Evolutionary conservation across 768 basidiomycete species (phyloP).

Genomic region (Tricholomella constricta): DNA sequence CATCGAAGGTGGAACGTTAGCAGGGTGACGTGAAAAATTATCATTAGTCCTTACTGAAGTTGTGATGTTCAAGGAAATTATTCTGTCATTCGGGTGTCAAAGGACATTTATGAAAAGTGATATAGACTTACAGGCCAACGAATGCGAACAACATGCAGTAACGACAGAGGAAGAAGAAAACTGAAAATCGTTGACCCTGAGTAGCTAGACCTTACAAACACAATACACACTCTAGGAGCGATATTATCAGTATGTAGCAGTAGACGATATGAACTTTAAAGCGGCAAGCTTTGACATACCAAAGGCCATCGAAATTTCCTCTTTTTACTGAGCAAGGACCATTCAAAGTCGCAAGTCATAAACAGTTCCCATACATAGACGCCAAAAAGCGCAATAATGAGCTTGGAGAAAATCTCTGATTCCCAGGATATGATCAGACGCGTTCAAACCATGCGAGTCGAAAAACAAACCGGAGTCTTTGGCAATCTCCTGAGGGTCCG

Average conservation of each 20-base stretch:
- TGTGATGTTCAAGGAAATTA: constrained; percentile 56
- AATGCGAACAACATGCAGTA: constrained; percentile 72
- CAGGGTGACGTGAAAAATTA: background rate
- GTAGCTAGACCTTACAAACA: background rate
- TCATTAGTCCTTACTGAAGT: constrained; percentile 35
- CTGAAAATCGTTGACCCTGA: constrained; percentile 24
- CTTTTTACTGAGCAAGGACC: constrained; percentile 58
- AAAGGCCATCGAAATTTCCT: constrained; percentile 70
- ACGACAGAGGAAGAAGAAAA: constrained; percentile 69
- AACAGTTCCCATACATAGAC: constrained; percentile 70
- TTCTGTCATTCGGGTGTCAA: constrained; percentile 36
- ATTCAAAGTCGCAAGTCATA: constrained; percentile 65
- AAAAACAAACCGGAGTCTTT: constrained; percentile 40
- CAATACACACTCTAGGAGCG: constrained; percentile 23
- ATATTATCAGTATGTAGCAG: background rate
- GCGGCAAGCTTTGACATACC: constrained; percentile 41
- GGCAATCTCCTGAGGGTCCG: constrained; percentile 41
- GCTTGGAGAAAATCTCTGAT: constrained; percentile 57
- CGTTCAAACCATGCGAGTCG: background rate
- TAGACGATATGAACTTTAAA: background rate
- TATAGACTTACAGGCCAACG: constrained; percentile 55
- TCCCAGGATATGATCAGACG: background rate
- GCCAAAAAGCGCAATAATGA: constrained; percentile 66
- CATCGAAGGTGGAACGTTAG: constrained; percentile 13
- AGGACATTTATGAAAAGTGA: background rate